Conservation (phyloP, 306 rosid genomes). For the Begonia loranthoides region DNA sequence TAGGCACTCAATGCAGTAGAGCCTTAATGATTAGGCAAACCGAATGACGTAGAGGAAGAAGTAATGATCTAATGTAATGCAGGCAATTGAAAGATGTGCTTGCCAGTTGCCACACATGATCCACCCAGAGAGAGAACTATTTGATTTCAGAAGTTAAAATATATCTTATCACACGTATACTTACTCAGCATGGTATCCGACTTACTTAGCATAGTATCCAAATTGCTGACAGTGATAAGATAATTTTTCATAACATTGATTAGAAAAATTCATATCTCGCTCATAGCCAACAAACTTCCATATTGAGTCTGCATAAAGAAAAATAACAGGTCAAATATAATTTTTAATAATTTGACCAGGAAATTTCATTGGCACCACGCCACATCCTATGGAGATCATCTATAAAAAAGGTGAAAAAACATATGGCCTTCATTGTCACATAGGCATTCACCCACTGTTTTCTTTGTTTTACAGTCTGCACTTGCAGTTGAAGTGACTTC, state of each 20-base stretch:
- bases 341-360: too few species aligned
- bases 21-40: neutral
- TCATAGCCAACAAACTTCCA: slow-evolving; percentile 36
- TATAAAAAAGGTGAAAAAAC: too few species aligned
- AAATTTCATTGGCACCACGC: too few species aligned
- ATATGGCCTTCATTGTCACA: too few species aligned
- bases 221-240: slow-evolving; percentile 53
- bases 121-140: too few species aligned
- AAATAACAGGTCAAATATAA: neutral
- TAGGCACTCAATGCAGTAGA: neutral
- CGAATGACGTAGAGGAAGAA: neutral
- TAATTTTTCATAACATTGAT: slow-evolving; percentile 33
- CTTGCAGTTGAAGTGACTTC: too few species aligned
- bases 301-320: slow-evolving; percentile 31
- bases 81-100: too few species aligned
- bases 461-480: too few species aligned
- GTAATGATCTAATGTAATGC: neutral
- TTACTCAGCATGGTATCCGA: slow-evolving; percentile 52
- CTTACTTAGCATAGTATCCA: slow-evolving; percentile 54
- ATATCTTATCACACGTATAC: neutral
- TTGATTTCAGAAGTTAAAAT: too few species aligned
- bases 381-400: too few species aligned
- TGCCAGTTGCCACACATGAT: too few species aligned
- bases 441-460: too few species aligned
- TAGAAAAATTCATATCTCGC: slow-evolving; percentile 15